Percentiles rank a stretch among this genome's conserved stretches.
These are phyloP conservation scores for Suillus subalutaceus DNA, from an alignment of 768 basidiomycete genomes.

Conservation along the genomic window DNA sequence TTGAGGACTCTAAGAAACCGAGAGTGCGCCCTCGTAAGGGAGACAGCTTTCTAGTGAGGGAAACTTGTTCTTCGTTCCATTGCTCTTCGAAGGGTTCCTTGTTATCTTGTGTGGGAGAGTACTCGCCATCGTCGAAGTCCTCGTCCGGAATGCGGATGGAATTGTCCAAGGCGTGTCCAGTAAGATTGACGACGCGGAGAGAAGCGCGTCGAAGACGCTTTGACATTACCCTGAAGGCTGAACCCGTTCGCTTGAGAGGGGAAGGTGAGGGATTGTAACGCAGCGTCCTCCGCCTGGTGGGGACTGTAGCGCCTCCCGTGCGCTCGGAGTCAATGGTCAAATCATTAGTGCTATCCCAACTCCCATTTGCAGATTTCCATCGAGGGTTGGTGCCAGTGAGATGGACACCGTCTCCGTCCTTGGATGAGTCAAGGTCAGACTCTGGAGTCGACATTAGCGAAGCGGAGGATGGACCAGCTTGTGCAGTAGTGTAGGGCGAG, in stretches of 20 bases:
- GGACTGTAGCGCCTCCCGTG: conserved; percentile 41
- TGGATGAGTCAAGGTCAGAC: conserved; percentile 42
- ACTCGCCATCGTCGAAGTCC: conserved; percentile 37
- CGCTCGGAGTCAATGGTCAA: conserved; percentile 50
- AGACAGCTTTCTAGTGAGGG: conserved; percentile 47
- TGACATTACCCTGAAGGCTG: conserved; percentile 59
- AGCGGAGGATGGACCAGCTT: conserved; percentile 52
- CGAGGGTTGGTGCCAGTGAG: conserved; percentile 58
- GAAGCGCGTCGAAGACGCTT: conserved; percentile 65
- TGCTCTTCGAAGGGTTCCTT: conserved; percentile 39
- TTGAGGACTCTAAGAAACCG: conserved; percentile 73
- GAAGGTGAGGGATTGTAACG: conserved; percentile 60
- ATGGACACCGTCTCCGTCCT: conserved; percentile 61
- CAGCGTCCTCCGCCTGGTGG: conserved; percentile 39
- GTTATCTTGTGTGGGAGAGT: conserved; percentile 34
- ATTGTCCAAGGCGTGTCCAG: conserved; percentile 59
- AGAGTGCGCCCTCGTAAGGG: conserved; percentile 80
- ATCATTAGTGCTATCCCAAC: conserved; percentile 28
- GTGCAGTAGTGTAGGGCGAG: conserved; percentile 34
- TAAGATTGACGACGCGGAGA: conserved; percentile 81
- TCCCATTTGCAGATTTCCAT: conserved; percentile 32
- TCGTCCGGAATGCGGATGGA: conserved; percentile 58
- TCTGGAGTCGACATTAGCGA: conserved; percentile 46
- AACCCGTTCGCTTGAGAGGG: conserved; percentile 62
- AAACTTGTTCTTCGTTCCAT: conserved; percentile 22